Conservation (phyloP, 2,329 filamentous ascomycete species). For the Lachnellula willkommii region DNA sequence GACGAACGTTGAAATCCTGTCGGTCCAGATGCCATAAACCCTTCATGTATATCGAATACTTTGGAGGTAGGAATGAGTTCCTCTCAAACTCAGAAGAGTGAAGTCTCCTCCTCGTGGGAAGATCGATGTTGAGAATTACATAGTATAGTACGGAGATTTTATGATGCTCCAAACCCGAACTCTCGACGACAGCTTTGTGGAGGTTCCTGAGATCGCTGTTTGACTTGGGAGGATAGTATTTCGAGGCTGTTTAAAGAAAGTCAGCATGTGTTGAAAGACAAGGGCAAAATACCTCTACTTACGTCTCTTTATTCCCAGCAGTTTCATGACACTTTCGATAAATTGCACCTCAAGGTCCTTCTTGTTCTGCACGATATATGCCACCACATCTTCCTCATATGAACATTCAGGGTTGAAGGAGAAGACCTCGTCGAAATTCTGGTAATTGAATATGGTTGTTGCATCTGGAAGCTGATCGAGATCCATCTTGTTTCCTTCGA, state of each 20-base stretch:
- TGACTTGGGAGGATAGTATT: conserved; percentile 68
- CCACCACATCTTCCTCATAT: conserved; percentile 56
- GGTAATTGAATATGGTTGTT: conserved; percentile 54
- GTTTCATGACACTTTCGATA: conserved; percentile 69
- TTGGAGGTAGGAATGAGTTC: conserved; percentile 62
- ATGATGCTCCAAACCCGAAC: conserved; percentile 62
- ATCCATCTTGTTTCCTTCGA: neutral
- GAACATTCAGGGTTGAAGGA: conserved; percentile 52
- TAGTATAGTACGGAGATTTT: conserved; percentile 83
- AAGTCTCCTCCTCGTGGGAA: conserved; percentile 36
- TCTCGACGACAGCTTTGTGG: conserved; percentile 63
- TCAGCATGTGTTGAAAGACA: conserved; percentile 4
- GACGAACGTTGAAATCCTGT: conserved; percentile 56
- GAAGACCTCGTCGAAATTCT: conserved; percentile 65
- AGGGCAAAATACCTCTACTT: conserved; percentile 20
- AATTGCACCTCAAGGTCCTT: conserved; percentile 69
- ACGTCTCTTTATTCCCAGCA: conserved; percentile 67
- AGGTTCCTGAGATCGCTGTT: conserved; percentile 63
- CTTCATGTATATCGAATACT: conserved; percentile 75
- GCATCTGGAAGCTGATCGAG: neutral
- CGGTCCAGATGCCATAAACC: conserved; percentile 78
- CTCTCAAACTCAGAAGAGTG: conserved; percentile 53
- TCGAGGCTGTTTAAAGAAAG: conserved; percentile 40
- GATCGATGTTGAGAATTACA: conserved; percentile 66
- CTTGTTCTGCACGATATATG: conserved; percentile 61